A percentile compares a stretch with the other conserved stretches of the same genome.
These are phyloP conservation scores for Neurospora sp. DNA, from an alignment of 495 filamentous ascomycete genomes.

Conservation along the genomic window DNA sequence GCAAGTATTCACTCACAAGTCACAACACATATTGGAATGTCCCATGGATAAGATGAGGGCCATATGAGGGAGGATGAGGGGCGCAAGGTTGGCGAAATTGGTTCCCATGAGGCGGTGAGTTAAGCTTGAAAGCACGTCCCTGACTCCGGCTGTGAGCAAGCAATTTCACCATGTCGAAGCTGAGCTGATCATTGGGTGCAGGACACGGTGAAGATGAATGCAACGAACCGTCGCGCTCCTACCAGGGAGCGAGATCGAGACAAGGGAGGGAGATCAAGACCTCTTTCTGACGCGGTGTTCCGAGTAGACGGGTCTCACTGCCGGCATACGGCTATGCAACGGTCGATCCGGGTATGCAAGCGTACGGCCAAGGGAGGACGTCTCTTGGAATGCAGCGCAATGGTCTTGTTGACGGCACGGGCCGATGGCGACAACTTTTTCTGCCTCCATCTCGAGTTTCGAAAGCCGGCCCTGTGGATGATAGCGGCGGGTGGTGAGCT, in stretches of 20 bases:
- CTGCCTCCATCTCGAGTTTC: not conserved
- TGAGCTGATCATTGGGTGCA: not conserved
- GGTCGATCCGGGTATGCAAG: not conserved
- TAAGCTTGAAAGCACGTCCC: not conserved
- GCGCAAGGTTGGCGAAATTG: not conserved
- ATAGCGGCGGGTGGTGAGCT: not conserved
- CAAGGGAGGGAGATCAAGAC: not conserved
- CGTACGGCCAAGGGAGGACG: not conserved
- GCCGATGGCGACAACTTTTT: not conserved
- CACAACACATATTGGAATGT: not conserved
- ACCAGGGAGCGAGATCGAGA: not conserved
- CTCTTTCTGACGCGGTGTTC: not conserved
- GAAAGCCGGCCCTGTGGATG: not conserved
- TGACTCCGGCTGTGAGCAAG: not conserved
- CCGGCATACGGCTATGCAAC: not conserved
- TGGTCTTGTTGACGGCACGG: not conserved
- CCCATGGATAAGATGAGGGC: not conserved
- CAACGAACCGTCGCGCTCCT: not conserved
- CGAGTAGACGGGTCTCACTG: not conserved
- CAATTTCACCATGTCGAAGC: not conserved
- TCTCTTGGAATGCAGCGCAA: not conserved
- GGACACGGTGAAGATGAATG: not conserved
- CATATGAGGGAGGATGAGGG: not conserved
- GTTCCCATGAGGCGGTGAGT: not conserved
- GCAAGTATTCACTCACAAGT: not conserved